Conservation (phyloP, 2,329 filamentous ascomycete species). For the Blastomyces parvus region DNA sequence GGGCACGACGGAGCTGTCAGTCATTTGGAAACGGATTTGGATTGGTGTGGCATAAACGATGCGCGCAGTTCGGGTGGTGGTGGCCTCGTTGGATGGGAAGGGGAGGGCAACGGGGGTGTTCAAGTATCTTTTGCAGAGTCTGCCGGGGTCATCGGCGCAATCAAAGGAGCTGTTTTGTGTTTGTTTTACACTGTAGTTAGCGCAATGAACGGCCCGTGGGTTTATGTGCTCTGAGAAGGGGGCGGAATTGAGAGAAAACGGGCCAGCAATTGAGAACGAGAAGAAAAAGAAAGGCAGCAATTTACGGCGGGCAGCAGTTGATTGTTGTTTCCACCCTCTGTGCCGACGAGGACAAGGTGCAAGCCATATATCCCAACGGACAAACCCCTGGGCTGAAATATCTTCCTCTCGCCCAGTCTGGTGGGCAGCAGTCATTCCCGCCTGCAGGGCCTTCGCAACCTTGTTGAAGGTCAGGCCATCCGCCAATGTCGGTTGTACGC, state of each 20-base stretch:
- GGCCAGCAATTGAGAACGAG: not conserved
- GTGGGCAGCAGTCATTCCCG: not conserved
- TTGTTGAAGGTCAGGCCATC: not conserved
- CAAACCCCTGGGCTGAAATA: constrained; percentile 1
- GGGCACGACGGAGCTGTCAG: not conserved
- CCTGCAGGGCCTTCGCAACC: not conserved
- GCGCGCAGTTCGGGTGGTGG: not conserved
- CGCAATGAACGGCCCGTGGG: not conserved
- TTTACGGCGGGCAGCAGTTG: not conserved
- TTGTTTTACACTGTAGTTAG: not conserved
- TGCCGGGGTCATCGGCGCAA: not conserved
- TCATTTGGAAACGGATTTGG: not conserved
- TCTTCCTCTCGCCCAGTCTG: not conserved
- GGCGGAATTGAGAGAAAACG: not conserved
- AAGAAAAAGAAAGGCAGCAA: not conserved
- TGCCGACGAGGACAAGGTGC: not conserved
- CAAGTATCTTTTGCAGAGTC: not conserved
- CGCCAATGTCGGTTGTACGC: not conserved
- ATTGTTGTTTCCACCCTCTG: not conserved
- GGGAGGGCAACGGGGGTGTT: not conserved
- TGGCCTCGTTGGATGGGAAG: not conserved
- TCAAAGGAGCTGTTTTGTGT: not conserved
- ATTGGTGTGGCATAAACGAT: not conserved
- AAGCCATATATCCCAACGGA: not conserved
- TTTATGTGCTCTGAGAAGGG: not conserved